Percentiles rank a stretch among this genome's conserved stretches.
phyloP scores from a whole-genome alignment of 768 basidiomycete species.

The Pleurotus citrinopileatus region DNA sequence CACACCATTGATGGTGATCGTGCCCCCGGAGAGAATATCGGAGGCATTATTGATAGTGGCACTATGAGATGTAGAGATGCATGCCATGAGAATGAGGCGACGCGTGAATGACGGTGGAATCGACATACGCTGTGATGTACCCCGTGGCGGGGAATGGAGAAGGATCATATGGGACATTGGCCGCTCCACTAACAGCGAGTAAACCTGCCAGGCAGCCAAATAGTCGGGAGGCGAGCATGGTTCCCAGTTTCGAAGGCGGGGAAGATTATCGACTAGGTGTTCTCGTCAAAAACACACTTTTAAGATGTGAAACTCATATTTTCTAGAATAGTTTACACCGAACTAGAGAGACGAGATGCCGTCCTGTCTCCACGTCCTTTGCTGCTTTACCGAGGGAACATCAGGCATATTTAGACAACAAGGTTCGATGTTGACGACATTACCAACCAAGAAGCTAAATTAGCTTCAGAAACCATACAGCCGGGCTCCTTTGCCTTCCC shows the following conservation, averaged over 20 bases:
- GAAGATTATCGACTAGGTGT: background rate
- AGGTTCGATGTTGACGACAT: no score
- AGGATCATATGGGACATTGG: conserved; percentile 15
- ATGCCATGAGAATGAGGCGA: no score
- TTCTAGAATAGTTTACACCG: no score
- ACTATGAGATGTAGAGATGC: conserved; percentile 1
- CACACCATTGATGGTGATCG: conserved; percentile 13
- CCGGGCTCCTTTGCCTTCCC: conserved; percentile 7
- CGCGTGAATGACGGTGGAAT: no score
- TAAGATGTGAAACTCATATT: no score
- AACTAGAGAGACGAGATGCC: no score
- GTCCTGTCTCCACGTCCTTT: no score
- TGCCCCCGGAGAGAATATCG: conserved; percentile 17
- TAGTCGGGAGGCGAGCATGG: background rate
- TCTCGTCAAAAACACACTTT: no score
- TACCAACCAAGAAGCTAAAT: conserved; percentile 1
- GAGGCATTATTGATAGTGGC: conserved; percentile 17
- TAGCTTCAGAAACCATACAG: conserved; percentile 1
- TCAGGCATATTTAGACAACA: no score
- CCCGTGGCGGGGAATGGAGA: conserved; percentile 14
- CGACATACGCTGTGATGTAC: conserved; percentile 14
- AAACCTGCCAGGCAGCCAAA: background rate
- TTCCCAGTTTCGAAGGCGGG: background rate
- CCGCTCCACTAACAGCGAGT: background rate
- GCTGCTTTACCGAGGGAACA: no score